A percentile compares a stretch with the other conserved stretches of the same genome.
Evolutionary conservation across 345 rosid genomes (phyloP).

Genomic region (Populus tremula): DNA sequence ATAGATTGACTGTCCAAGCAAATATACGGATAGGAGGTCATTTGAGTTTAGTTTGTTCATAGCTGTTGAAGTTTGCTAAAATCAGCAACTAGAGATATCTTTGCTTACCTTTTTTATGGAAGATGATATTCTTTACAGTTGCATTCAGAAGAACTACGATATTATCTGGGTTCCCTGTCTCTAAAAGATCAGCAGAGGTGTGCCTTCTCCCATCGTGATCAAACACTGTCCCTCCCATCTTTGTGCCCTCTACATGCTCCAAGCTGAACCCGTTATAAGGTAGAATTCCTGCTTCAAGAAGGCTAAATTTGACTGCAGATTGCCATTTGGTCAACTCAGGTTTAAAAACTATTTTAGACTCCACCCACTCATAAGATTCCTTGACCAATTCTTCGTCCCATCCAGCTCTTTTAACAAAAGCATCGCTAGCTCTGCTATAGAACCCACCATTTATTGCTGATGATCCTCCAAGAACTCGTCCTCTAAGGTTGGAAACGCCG

Average conservation of each 20-base stretch:
- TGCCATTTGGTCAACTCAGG: conserved; percentile 70
- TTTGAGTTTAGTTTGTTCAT: no score
- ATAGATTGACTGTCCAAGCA: neutral
- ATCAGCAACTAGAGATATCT: neutral
- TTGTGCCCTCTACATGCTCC: conserved; percentile 71
- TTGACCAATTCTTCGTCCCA: conserved; percentile 61
- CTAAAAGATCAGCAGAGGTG: conserved; percentile 70
- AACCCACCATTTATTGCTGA: conserved; percentile 70
- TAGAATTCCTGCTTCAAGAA: conserved; percentile 67
- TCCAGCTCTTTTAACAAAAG: conserved; percentile 46
- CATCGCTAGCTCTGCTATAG: conserved; percentile 63
- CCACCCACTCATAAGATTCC: conserved; percentile 68
- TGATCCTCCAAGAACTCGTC: conserved; percentile 71
- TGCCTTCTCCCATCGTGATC: conserved; percentile 60
- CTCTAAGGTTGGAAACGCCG: conserved; percentile 49
- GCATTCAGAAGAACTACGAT: conserved; percentile 57
- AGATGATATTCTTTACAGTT: conserved; percentile 53
- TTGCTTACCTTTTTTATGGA: conserved; percentile 34
- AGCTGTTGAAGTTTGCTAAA: no score
- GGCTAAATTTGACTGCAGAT: conserved; percentile 52
- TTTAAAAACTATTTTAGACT: conserved; percentile 56
- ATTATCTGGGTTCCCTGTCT: conserved; percentile 41
- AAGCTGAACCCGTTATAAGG: conserved; percentile 64
- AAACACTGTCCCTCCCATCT: conserved; percentile 63
- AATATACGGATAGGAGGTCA: no score